These are phyloP conservation scores for Candida pseudoviswanathii DNA, from an alignment of 1,139 yeast species.

Conservation along the genomic window DNA sequence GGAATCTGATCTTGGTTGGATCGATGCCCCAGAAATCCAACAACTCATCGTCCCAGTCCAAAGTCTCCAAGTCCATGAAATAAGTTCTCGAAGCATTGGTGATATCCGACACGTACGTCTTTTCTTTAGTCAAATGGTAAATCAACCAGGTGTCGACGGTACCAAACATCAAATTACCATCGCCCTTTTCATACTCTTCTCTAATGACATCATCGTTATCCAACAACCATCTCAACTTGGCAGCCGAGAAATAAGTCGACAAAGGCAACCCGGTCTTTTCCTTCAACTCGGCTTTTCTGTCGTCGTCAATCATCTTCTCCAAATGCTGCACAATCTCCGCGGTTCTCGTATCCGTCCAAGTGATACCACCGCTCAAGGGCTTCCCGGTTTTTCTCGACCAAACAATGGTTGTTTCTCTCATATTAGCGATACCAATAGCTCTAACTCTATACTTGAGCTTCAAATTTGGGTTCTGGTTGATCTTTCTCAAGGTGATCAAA, in stretches of 20 bases:
- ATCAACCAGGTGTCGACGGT: constrained; percentile 95
- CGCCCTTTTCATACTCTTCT: constrained; percentile 73
- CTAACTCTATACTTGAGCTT: constrained; percentile 57
- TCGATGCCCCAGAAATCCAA: constrained; percentile 81
- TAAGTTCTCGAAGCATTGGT: constrained; percentile 92
- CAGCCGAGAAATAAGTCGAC: constrained; percentile 89
- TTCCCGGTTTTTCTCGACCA: constrained; percentile 87
- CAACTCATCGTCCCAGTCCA: constrained; percentile 74
- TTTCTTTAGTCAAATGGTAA: constrained; percentile 77
- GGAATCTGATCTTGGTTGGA: constrained; percentile 66
- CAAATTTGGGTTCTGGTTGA: constrained; percentile 55
- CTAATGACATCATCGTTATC: constrained; percentile 75
- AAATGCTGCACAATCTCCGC: constrained; percentile 69
- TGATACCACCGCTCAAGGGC: constrained; percentile 86
- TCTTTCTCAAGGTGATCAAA: constrained; percentile 55
- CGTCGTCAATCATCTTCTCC: constrained; percentile 59
- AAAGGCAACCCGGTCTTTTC: constrained; percentile 82
- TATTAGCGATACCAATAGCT: constrained; percentile 86
- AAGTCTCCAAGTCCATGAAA: constrained; percentile 80
- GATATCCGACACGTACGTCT: constrained; percentile 77
- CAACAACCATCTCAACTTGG: constrained; percentile 86
- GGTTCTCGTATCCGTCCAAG: constrained; percentile 95
- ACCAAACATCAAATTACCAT: constrained; percentile 80
- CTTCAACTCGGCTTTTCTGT: constrained; percentile 58
- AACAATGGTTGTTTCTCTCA: constrained; percentile 92